Conservation (phyloP, 495 filamentous ascomycete genomes). For the Penicillium ochrochloron region DNA sequence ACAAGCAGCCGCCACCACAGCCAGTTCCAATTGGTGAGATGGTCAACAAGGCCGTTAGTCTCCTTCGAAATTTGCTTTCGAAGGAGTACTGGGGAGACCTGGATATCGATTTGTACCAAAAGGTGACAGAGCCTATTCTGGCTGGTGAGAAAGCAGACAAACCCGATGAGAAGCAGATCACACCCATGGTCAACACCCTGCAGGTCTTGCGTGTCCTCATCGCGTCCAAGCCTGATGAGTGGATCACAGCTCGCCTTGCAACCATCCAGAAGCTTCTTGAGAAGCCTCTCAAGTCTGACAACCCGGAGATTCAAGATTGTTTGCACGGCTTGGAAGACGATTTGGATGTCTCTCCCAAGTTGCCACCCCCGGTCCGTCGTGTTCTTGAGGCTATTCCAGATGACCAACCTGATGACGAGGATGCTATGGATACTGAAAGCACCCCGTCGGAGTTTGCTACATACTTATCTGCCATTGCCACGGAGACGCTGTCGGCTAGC, state of each 20-base stretch:
- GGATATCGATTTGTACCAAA: slow-evolving; percentile 87
- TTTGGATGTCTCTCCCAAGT: slow-evolving; percentile 59
- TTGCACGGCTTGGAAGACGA: slow-evolving; percentile 72
- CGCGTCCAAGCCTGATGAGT: slow-evolving; percentile 83
- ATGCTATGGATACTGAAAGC: slow-evolving; percentile 80
- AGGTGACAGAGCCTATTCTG: slow-evolving; percentile 82
- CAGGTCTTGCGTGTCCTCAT: slow-evolving; percentile 88
- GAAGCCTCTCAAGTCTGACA: slow-evolving; percentile 84
- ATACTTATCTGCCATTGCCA: slow-evolving; percentile 79
- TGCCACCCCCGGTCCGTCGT: slow-evolving; percentile 70
- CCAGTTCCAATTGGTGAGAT: slow-evolving; percentile 69
- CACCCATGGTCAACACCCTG: slow-evolving; percentile 86
- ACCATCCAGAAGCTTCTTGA: slow-evolving; percentile 86
- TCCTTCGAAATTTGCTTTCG: slow-evolving; percentile 86
- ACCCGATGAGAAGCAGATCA: slow-evolving; percentile 71
- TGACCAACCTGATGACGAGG: slow-evolving; percentile 84
- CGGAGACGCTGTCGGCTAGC: slow-evolving; percentile 73
- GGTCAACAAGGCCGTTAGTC: slow-evolving; percentile 77
- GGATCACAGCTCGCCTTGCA: slow-evolving; percentile 76
- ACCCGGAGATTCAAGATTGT: slow-evolving; percentile 89
- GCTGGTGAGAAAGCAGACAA: slow-evolving; percentile 69
- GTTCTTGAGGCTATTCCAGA: slow-evolving; percentile 91
- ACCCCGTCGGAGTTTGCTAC: slow-evolving; percentile 77
- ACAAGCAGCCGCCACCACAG: slow-evolving; percentile 43
- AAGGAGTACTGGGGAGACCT: slow-evolving; percentile 91